Conservation (phyloP, 228 moss, liverwort and hornwort species). For the Sphagnum fallax region DNA sequence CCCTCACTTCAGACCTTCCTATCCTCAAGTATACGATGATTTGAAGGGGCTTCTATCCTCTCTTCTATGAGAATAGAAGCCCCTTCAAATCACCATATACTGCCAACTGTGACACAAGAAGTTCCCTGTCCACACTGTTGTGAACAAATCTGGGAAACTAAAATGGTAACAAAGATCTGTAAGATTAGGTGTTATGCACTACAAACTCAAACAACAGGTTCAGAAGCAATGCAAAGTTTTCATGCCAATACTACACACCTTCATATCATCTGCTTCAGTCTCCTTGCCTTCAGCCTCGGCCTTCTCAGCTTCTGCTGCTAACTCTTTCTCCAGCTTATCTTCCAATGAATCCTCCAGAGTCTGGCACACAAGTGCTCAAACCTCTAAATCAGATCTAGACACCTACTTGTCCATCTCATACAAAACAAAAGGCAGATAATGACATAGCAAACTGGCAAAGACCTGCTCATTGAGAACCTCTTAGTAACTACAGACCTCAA, state of each 20-base stretch:
- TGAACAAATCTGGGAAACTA: no score
- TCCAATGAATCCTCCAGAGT: constrained; percentile 88
- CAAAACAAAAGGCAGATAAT: neutral
- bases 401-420: neutral
- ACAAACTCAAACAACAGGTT: no score
- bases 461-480: no score
- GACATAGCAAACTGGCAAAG: no score
- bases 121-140: no score
- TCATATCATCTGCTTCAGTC: constrained; percentile 72
- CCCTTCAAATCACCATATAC: no score
- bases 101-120: no score
- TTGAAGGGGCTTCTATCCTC: no score
- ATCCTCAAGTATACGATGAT: neutral
- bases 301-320: constrained; percentile 78
- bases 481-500: neutral
- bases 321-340: constrained; percentile 87
- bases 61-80: no score
- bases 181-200: no score
- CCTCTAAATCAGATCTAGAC: neutral
- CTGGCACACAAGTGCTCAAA: constrained; percentile 6
- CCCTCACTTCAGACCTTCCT: neutral
- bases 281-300: constrained; percentile 80
- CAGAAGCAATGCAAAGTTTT: no score
- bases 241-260: constrained; percentile 14
- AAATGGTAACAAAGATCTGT: no score